A percentile compares a stretch with the other conserved stretches of the same genome.
phyloP scores from a whole-genome alignment of 2,329 filamentous ascomycete genomes.

The Chrysosporium queenslandicum region DNA sequence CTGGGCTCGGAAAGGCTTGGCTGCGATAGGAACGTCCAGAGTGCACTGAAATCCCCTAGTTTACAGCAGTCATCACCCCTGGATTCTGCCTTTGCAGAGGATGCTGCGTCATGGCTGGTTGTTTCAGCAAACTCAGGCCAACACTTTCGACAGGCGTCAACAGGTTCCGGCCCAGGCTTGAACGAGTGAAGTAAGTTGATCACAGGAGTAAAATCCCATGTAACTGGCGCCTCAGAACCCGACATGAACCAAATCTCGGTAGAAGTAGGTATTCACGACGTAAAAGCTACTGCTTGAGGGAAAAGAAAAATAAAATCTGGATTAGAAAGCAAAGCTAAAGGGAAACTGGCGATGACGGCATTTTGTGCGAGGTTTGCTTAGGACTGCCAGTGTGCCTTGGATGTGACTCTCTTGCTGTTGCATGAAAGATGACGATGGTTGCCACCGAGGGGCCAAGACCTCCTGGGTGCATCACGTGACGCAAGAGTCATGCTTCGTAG shows the following conservation, averaged over 20 bases:
- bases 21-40: conserved; percentile 34
- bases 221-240: conserved; percentile 21
- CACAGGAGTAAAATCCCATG: conserved; percentile 40
- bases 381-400: not conserved
- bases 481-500: too few relatives aligned
- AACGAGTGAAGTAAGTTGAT: conserved; percentile 35
- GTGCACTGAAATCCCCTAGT: conserved; percentile 37
- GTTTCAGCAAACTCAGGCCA: not conserved
- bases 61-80: conserved; percentile 16
- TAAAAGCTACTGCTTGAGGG: too few relatives aligned
- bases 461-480: too few relatives aligned
- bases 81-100: conserved; percentile 2
- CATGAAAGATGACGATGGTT: not conserved
- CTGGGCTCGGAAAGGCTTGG: conserved; percentile 10
- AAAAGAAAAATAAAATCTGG: not conserved
- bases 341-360: not conserved
- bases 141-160: not conserved
- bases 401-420: not conserved
- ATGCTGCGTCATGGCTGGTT: not conserved
- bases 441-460: not conserved
- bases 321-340: not conserved
- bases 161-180: not conserved
- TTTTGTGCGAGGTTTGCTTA: not conserved
- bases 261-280: too few relatives aligned
- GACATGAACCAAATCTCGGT: conserved; percentile 19